Evolutionary conservation across 2,329 filamentous ascomycete genomes (phyloP).

Genomic region (Arthrobotrys sinensis): DNA sequence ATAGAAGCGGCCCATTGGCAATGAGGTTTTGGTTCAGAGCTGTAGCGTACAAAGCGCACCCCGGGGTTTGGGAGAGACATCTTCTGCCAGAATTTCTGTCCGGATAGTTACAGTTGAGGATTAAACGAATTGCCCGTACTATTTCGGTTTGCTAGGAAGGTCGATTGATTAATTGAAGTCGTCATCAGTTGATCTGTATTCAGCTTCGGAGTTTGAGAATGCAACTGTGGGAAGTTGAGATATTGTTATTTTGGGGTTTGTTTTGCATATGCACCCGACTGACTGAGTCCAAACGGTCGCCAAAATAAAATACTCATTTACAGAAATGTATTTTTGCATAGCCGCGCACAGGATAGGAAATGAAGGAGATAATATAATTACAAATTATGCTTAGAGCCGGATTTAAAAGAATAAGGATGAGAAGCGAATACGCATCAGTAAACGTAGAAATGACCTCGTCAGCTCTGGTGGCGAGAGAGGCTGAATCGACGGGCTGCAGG

Average conservation of each 20-base stretch:
- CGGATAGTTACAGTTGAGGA: background rate
- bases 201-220: slow-evolving; percentile 13
- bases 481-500: slow-evolving; percentile 1
- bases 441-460: slow-evolving; percentile 5
- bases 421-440: slow-evolving; percentile 2
- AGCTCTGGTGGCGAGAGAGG: slow-evolving; percentile 19
- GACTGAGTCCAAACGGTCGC: background rate
- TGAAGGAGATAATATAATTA: slow-evolving; percentile 18
- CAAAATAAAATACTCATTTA: background rate
- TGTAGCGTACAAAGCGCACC: background rate
- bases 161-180: slow-evolving; percentile 1
- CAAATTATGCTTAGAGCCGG: background rate
- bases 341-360: slow-evolving; percentile 11
- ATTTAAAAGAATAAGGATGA: slow-evolving; percentile 1
- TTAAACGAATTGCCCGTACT: slow-evolving; percentile 5
- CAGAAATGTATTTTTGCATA: slow-evolving; percentile 12
- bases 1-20: background rate
- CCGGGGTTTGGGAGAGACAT: background rate
- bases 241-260: background rate
- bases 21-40: background rate
- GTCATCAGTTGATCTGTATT: background rate
- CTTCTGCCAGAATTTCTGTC: background rate
- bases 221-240: background rate
- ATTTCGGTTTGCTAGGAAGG: background rate
- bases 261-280: slow-evolving; percentile 13